Base-by-base conservation (phyloP, 176 grass and related monocot genomes). In the Oryza officinalis region DNA sequence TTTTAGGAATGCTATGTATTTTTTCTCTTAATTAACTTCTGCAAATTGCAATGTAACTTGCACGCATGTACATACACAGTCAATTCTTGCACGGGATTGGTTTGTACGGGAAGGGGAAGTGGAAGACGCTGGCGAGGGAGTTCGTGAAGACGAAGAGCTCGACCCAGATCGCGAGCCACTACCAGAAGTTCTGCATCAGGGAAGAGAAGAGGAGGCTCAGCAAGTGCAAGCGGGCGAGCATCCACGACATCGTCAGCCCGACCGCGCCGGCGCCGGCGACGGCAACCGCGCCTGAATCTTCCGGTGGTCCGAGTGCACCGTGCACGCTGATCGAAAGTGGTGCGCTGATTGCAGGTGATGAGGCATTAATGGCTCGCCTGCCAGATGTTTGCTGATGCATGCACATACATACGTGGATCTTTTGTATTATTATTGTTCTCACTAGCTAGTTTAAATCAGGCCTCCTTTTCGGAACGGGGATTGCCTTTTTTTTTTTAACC, bases 91-190 rank as follows among this genome's bases (percentile, higher is more conserved):
- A 5, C 28, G 80, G 73, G 0, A 43, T 88, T 15, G 14, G 4
- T 4, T 7, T 18, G 2, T 31, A 40, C 12, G 77, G 77, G 38
- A 50, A 7, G 9, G 54, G 86, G 17, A 83, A 47, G 11, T 88
- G 86, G 86, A 76, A 83, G 30, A 7, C 5, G 43, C 45, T 88
- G 8, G 49, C 80, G 2, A 1, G 18, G 23, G 57, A 83, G 57
- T 67, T 66, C 67, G 43, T 88, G 74, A 15, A 13, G 54, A 83
- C 57, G 4, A 88, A 44, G 74, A 88, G 1, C 12, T 23, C 86
- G 18, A 52, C 41, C 57, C 74, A 88, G 67, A 88, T 83, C 25
- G 86, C 86, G 9, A 88, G 86, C 74, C 86, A 88, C 59, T 30
- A 71, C 74, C 74, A 88, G 57, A 88, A 88, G 80, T 74, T 52